A percentile compares a stretch with the other conserved stretches of the same genome.
Conservation (phyloP, 2,329 filamentous ascomycete genomes). For the Pseudogymnoascus sp. region DNA sequence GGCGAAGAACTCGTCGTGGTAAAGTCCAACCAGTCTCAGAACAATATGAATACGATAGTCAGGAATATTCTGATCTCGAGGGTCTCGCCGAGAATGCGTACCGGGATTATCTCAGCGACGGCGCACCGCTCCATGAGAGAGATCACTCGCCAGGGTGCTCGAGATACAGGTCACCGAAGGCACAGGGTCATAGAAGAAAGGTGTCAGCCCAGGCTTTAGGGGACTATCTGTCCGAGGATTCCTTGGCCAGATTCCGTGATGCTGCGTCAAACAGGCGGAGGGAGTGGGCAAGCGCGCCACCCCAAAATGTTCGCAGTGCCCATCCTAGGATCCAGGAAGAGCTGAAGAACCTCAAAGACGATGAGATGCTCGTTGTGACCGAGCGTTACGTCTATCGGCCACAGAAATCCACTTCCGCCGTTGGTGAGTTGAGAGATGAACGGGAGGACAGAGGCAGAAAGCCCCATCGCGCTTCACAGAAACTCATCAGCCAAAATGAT, state of each 20-base stretch:
- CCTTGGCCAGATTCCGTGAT: not conserved
- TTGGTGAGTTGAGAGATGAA: not conserved
- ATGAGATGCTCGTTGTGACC: constrained; percentile 7
- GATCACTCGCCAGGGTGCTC: not conserved
- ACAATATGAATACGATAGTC: not conserved
- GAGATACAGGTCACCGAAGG: not conserved
- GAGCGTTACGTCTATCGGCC: constrained; percentile 11
- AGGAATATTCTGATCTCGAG: not conserved
- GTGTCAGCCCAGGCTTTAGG: not conserved
- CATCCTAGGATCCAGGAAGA: not conserved
- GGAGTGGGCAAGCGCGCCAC: not conserved
- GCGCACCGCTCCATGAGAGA: not conserved
- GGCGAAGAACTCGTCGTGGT: not conserved
- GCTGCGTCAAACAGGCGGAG: not conserved
- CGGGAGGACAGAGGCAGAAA: not conserved
- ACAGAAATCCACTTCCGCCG: not conserved
- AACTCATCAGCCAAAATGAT: not conserved
- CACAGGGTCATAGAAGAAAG: not conserved
- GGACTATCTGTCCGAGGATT: not conserved
- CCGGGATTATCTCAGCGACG: not conserved
- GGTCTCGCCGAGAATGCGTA: not conserved
- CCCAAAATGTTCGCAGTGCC: not conserved
- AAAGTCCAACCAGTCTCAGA: not conserved
- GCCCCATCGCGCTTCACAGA: not conserved
- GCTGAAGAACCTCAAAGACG: not conserved